phyloP scores from a whole-genome alignment of 1,284 basidiomycete species.

The Pseudomicrostroma phylloplanum region DNA sequence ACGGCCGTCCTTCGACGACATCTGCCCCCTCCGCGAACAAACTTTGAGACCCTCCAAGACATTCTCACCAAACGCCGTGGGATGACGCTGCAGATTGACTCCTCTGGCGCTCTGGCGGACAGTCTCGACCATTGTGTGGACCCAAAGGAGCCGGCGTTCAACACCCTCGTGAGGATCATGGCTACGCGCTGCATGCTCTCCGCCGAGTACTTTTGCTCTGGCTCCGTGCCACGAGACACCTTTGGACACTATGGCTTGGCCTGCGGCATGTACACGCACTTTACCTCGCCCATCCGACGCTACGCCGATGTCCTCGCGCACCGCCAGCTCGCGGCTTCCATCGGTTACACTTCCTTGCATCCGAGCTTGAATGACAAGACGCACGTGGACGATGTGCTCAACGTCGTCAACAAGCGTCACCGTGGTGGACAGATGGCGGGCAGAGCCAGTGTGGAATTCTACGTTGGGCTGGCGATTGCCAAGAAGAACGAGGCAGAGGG shows the following conservation, averaged over 20 bases:
- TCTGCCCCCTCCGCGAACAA: conserved; percentile 68
- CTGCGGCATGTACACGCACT: conserved; percentile 94
- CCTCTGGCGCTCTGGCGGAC: conserved; percentile 79
- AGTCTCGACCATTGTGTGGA: conserved; percentile 80
- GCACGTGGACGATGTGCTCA: conserved; percentile 79
- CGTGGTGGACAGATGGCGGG: conserved; percentile 95
- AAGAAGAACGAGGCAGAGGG: conserved; percentile 50
- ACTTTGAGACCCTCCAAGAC: conserved; percentile 94
- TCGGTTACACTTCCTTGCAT: conserved; percentile 71
- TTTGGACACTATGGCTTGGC: conserved; percentile 97
- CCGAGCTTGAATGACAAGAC: conserved; percentile 78
- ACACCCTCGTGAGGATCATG: conserved; percentile 97
- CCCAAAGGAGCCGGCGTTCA: conserved; percentile 62
- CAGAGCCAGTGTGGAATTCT: conserved; percentile 92
- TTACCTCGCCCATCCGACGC: conserved; percentile 58
- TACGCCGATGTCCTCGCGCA: conserved; percentile 80
- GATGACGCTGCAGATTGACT: conserved; percentile 81
- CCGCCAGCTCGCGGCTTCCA: conserved; percentile 85
- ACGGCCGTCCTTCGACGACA: conserved; percentile 93
- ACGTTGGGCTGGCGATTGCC: conserved; percentile 78
- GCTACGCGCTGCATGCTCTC: conserved; percentile 97
- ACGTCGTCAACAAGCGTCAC: conserved; percentile 84
- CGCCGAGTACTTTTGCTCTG: conserved; percentile 96
- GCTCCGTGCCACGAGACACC: conserved; percentile 81
- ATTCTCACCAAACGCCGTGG: conserved; percentile 80